These are phyloP conservation scores for Thielaviopsis musarum DNA, from an alignment of 2,329 filamentous ascomycete genomes.

Conservation along the genomic window DNA sequence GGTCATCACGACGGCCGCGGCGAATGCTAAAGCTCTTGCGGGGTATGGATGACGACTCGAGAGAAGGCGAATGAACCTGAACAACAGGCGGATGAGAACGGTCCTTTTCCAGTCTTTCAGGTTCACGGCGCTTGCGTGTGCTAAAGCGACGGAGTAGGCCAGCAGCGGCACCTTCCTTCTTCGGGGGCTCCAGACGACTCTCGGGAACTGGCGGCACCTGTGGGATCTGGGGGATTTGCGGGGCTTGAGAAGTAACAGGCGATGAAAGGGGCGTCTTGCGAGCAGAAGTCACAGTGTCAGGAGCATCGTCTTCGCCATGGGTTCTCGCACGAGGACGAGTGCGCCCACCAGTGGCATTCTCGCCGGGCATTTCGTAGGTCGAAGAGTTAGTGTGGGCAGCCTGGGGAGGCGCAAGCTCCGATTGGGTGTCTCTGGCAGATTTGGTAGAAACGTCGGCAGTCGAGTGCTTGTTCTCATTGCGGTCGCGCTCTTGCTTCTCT, in stretches of 20 bases:
- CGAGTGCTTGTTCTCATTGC: slow-evolving; percentile 12
- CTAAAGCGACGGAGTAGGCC: slow-evolving; percentile 80
- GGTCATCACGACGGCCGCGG: slow-evolving; percentile 35
- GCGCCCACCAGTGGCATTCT: slow-evolving; percentile 69
- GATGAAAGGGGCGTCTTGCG: slow-evolving; percentile 9
- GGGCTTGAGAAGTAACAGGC: slow-evolving; percentile 31
- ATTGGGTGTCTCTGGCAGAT: slow-evolving; percentile 34
- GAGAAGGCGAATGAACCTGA: slow-evolving; percentile 62
- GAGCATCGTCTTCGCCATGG: slow-evolving; percentile 82
- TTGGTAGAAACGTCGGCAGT: slow-evolving; percentile 18
- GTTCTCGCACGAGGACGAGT: slow-evolving; percentile 76
- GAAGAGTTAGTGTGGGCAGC: slow-evolving; percentile 78
- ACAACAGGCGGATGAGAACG: slow-evolving; percentile 56
- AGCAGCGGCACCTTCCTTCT: slow-evolving; percentile 76
- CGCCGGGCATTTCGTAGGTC: slow-evolving; percentile 75
- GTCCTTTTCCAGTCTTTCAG: slow-evolving; percentile 42
- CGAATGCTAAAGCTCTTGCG: slow-evolving; percentile 82
- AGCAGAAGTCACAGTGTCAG: slow-evolving; percentile 36
- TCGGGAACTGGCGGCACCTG: background rate
- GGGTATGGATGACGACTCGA: slow-evolving; percentile 39
- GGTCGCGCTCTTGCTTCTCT: slow-evolving; percentile 79
- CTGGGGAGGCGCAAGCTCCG: slow-evolving; percentile 64
- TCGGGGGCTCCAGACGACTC: slow-evolving; percentile 45
- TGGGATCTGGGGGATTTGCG: slow-evolving; percentile 19
- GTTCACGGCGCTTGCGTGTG: slow-evolving; percentile 61